These are phyloP conservation scores for Yamadazyma sp. DNA, from an alignment of 1,139 yeast species.

Conservation along the genomic window DNA sequence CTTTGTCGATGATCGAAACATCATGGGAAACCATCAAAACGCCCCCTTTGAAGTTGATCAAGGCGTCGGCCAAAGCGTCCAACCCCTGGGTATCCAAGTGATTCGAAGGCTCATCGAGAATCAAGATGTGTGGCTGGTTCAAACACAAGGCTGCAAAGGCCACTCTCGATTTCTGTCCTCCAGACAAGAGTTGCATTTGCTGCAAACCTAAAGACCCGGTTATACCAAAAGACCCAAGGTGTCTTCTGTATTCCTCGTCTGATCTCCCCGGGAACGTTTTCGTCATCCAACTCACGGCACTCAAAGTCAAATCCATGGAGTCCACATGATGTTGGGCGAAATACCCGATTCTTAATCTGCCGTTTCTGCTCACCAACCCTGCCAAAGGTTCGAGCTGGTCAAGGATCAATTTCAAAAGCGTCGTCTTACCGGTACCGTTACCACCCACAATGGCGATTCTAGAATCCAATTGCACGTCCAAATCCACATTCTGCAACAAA, in stretches of 20 bases:
- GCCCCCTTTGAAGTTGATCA: slow-evolving; percentile 89
- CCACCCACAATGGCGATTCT: slow-evolving; percentile 98
- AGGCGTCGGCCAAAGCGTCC: slow-evolving; percentile 90
- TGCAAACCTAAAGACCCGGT: slow-evolving; percentile 93
- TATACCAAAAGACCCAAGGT: slow-evolving; percentile 94
- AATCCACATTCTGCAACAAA: slow-evolving; percentile 70
- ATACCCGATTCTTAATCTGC: slow-evolving; percentile 89
- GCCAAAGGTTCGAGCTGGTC: slow-evolving; percentile 69
- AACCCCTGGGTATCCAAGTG: slow-evolving; percentile 98
- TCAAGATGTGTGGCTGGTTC: slow-evolving; percentile 85
- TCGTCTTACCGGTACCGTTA: slow-evolving; percentile 98
- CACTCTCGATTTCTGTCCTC: slow-evolving; percentile 98
- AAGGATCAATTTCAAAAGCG: slow-evolving; percentile 81
- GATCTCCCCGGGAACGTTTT: slow-evolving; percentile 86
- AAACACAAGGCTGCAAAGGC: slow-evolving; percentile 95
- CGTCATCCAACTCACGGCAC: slow-evolving; percentile 96
- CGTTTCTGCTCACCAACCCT: slow-evolving; percentile 78
- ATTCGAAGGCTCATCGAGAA: slow-evolving; percentile 97
- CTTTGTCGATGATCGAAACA: slow-evolving; percentile 82
- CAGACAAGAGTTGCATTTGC: slow-evolving; percentile 85
- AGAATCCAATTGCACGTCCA: slow-evolving; percentile 91
- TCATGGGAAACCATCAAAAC: slow-evolving; percentile 97
- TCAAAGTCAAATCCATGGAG: slow-evolving; percentile 85
- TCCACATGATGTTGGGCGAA: slow-evolving; percentile 99
- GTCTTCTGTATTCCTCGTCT: slow-evolving; percentile 96